Conservation (phyloP, 257 asterid genomes). For the Cordia subcordata region DNA sequence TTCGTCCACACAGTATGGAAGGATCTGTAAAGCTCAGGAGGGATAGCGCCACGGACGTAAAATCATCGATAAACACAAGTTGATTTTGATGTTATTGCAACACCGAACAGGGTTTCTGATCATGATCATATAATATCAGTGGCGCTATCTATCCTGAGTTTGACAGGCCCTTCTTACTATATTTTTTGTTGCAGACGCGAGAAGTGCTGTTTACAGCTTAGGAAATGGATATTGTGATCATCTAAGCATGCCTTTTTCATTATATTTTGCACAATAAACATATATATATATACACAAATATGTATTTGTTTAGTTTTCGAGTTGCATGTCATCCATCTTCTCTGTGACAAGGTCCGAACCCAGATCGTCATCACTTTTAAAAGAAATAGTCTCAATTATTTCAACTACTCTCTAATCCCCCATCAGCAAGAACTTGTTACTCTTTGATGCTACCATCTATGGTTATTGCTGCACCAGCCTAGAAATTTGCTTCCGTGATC, state of each 20-base stretch:
- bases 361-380: too few relatives aligned
- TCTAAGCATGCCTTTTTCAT: background rate
- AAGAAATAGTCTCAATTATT: too few relatives aligned
- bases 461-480: background rate
- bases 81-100: background rate
- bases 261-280: background rate
- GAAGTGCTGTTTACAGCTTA: background rate
- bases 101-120: background rate
- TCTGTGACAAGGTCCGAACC: too few relatives aligned
- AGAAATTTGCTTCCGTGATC: too few relatives aligned
- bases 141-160: conserved; percentile 98
- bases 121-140: too few relatives aligned
- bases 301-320: too few relatives aligned
- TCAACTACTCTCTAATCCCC: background rate
- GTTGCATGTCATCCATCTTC: too few relatives aligned
- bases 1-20: conserved; percentile 21
- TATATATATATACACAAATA: too few relatives aligned
- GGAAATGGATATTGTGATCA: background rate
- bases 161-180: conserved; percentile 59
- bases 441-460: too few relatives aligned
- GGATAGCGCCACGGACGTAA: conserved; percentile 72
- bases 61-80: too few relatives aligned
- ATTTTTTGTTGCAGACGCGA: background rate
- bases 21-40: conserved; percentile 92
- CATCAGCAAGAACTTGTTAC: too few relatives aligned